Conservation (phyloP, 73 alveolate genomes). For the Blepharisma stoltei region DNA sequence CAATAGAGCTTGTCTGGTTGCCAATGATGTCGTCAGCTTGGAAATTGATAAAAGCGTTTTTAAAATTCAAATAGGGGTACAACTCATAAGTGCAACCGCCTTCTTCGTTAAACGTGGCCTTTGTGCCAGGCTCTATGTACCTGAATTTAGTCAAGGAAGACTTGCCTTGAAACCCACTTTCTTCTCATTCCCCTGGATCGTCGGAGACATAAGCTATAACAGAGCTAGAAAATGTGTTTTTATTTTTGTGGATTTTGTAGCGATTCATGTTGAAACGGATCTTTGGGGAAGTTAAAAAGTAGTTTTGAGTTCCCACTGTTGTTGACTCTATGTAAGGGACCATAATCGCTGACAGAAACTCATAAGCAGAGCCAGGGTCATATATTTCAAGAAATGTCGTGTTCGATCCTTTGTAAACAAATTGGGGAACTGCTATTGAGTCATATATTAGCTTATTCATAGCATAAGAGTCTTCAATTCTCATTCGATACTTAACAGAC, state of each 20-base stretch:
- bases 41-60: neutral
- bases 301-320: neutral
- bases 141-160: neutral
- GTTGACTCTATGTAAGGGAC: neutral
- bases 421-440: neutral
- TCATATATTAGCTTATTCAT: neutral
- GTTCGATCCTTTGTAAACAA: neutral
- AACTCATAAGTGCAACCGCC: neutral
- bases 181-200: neutral
- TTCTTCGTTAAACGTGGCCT: neutral
- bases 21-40: neutral
- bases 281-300: neutral
- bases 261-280: neutral
- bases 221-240: neutral
- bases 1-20: conserved; percentile 34
- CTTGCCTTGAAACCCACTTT: neutral
- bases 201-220: neutral
- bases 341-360: neutral
- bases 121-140: neutral
- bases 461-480: neutral
- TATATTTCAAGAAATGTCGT: neutral
- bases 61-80: neutral
- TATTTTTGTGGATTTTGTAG: neutral
- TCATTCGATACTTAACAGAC: neutral
- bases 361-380: neutral